phyloP scores from a whole-genome alignment of 768 basidiomycete species.

The Agrocybe pediades region DNA sequence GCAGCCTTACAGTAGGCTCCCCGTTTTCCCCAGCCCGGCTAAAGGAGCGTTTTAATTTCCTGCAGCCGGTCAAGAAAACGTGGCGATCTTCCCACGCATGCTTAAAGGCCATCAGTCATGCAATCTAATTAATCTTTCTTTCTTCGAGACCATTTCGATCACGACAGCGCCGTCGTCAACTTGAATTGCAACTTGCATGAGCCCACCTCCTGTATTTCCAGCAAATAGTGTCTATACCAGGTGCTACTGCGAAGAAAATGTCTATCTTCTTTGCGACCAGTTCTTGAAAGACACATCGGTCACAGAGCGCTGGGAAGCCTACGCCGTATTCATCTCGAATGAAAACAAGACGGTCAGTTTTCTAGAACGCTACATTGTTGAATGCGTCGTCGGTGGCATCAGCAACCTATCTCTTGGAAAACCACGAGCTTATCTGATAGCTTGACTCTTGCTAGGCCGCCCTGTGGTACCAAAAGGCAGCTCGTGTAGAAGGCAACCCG shows the following conservation, averaged over 20 bases:
- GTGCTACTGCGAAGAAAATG: slow-evolving; percentile 75
- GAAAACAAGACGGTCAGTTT: slow-evolving; percentile 50
- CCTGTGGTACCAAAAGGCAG: slow-evolving; percentile 60
- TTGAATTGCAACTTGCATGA: slow-evolving; percentile 6
- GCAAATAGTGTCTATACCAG: slow-evolving; percentile 50
- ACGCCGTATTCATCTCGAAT: slow-evolving; percentile 70
- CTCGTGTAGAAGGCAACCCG: slow-evolving; percentile 30
- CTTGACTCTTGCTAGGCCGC: slow-evolving; percentile 51
- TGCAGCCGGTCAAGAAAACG: not conserved
- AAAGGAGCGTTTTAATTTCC: no score
- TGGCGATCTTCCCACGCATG: not conserved
- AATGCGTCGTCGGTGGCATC: no score
- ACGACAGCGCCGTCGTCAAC: not conserved
- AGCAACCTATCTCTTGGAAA: no score
- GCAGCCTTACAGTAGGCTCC: no score
- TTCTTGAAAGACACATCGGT: slow-evolving; percentile 36
- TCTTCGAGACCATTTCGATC: not conserved
- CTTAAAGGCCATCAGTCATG: not conserved
- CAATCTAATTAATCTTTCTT: not conserved
- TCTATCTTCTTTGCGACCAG: slow-evolving; percentile 55
- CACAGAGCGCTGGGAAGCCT: slow-evolving; percentile 46
- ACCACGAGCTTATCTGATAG: no score
- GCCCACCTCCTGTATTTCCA: slow-evolving; percentile 36
- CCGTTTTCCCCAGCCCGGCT: no score
- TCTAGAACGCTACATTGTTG: no score